phyloP scores from a whole-genome alignment of 2,329 filamentous ascomycete genomes.

The Xylogone sp. region DNA sequence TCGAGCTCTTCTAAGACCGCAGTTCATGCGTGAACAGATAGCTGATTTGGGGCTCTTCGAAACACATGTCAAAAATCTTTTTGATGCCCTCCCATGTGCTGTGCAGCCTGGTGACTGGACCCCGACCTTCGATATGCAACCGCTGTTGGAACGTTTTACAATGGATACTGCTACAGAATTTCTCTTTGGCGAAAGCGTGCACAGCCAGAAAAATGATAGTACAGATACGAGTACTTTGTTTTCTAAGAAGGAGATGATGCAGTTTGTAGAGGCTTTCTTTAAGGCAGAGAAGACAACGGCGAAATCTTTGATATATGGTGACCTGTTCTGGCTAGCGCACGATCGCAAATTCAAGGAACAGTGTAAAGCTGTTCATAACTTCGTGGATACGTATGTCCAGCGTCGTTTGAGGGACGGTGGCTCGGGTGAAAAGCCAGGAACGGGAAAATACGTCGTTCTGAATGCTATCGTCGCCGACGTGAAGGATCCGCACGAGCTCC shows the following conservation, averaged over 20 bases:
- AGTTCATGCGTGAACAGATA: constrained; percentile 48
- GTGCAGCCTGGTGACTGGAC: constrained; percentile 12
- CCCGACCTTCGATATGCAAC: constrained; percentile 56
- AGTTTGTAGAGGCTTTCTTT: constrained; percentile 16
- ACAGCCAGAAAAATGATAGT: constrained; percentile 15
- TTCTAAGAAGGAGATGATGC: constrained; percentile 16
- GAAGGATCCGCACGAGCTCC: constrained; percentile 35
- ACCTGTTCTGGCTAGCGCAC: constrained; percentile 14
- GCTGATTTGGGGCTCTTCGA: constrained; percentile 69
- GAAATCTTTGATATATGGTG: constrained; percentile 14
- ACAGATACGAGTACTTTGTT: constrained; percentile 16
- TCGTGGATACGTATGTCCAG: constrained; percentile 15
- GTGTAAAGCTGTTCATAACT: constrained; percentile 17
- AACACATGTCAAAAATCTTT: constrained; percentile 40
- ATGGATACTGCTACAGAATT: constrained; percentile 36
- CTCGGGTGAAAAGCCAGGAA: constrained; percentile 7
- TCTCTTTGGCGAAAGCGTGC: constrained; percentile 52
- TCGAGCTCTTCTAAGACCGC: constrained; percentile 44
- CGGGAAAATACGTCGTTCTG: constrained; percentile 37
- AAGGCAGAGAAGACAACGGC: constrained; percentile 15
- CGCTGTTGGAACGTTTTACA: constrained; percentile 48
- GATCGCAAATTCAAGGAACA: constrained; percentile 12
- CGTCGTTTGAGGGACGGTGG: constrained; percentile 8
- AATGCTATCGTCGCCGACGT: constrained; percentile 49
- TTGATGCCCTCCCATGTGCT: constrained; percentile 14